Base-by-base conservation (phyloP, 192 early-diverging fungal species). In the Linnemannia zychae region DNA sequence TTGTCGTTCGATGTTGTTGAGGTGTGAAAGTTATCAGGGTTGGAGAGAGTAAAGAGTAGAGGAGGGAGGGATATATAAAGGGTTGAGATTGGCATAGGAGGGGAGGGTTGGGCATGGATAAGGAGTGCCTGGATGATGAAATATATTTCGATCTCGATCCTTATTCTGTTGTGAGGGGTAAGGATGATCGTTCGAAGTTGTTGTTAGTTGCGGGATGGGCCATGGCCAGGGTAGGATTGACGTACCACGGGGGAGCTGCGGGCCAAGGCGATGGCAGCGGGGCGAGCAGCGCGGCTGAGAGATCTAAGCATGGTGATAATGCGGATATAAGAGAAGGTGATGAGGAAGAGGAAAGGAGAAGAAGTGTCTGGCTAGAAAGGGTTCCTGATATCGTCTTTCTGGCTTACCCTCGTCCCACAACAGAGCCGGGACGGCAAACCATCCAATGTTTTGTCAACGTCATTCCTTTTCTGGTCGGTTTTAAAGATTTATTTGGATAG, bases 241-340 rank as follows among this genome's bases (percentile, higher is more conserved):
- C 89, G 76, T 86, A 84, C 90, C 78, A 90, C 84, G 71, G 88
- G 87, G 84, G 88, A 76, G 81, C 81, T 72, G 84, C 85, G 81
- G 86, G 90, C 88, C 69, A 89, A 72, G 66, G 86, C 88, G 37
- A 87, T 78, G 63, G 86, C 83, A 48, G 84, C 81, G 74, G 90
- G 84, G 77, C 88, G 80, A 57, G 89, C 89, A 86, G 87, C 87
- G 75, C 86, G 86, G 82, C 81, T 84, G 79, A 90, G 81, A 87
- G 89, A 89, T 85, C 90, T 86, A 75, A 90, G 83, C 90, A 90
- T 90, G 79, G 84, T 81, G 67, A 75, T 86, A 75, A 76, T 86
- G 72, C 47, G 77, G 78, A 48, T 78, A 69, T 38, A 44, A 73
- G 82, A 65, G 70, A 65, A 68, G 75, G 66, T 68, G 69, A 74